These are phyloP conservation scores for Salix purpurea DNA, from an alignment of 345 rosid species.

Conservation along the genomic window DNA sequence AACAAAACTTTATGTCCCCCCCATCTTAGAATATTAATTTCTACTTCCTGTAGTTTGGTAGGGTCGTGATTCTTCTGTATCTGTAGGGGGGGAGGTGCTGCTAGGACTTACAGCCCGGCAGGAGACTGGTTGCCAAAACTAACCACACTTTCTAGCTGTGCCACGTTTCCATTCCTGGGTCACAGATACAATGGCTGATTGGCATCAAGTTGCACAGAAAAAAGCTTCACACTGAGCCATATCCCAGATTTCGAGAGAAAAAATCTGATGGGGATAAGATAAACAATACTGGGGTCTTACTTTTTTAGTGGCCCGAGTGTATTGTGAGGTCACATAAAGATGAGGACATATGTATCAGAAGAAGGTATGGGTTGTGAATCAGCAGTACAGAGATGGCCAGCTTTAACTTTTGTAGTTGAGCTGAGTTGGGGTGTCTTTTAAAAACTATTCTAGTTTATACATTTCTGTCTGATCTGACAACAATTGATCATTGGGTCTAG, in stretches of 20 bases:
- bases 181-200: background rate
- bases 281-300: background rate
- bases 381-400: background rate
- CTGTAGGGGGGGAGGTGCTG: background rate
- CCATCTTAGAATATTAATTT: too few relatives aligned
- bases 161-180: background rate
- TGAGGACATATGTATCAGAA: background rate
- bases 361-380: background rate
- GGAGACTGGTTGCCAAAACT: constrained; percentile 7
- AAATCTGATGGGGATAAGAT: background rate
- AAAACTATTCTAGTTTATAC: too few relatives aligned
- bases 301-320: too few relatives aligned
- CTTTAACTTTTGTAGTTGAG: background rate
- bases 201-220: background rate
- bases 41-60: too few relatives aligned
- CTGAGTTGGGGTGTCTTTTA: too few relatives aligned
- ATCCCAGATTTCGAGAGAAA: background rate
- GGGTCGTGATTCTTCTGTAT: too few relatives aligned
- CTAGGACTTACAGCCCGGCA: background rate
- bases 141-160: background rate
- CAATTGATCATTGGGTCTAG: background rate
- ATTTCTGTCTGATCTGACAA: background rate
- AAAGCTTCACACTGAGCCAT: background rate
- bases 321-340: background rate
- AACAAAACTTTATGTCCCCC: too few relatives aligned